Evolutionary conservation across 192 early-diverging fungal genomes (phyloP).

Genomic region (Chytriomyces hyalinus): DNA sequence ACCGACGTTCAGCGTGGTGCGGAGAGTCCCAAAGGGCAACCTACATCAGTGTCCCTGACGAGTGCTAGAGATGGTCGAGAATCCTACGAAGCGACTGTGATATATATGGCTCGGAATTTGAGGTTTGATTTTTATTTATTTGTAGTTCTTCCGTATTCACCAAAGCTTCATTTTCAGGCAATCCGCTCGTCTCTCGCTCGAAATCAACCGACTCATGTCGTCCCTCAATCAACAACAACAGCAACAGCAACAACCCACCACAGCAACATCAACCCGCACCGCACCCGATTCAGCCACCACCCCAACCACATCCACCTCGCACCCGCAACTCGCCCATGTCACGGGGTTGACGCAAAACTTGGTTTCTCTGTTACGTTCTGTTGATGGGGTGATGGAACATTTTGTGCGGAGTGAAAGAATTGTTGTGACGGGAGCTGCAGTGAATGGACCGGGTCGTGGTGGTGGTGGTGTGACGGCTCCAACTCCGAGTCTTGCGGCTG

Average conservation of each 20-base stretch:
- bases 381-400: too few species aligned
- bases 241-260: background rate
- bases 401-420: too few species aligned
- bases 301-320: background rate
- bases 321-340: background rate
- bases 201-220: background rate
- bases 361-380: too few species aligned
- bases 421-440: too few species aligned
- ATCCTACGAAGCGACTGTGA: background rate
- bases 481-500: too few species aligned
- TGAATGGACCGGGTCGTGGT: too few species aligned
- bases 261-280: background rate
- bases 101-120: background rate
- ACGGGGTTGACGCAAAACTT: too few species aligned
- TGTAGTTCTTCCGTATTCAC: background rate
- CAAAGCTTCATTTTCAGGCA: background rate
- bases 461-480: too few species aligned
- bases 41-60: background rate
- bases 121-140: background rate
- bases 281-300: background rate
- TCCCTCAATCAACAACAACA: background rate
- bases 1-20: background rate
- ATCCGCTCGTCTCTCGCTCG: background rate
- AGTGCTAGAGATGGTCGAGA: background rate
- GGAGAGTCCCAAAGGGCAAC: background rate